These are phyloP conservation scores for Linum trigynum DNA, from an alignment of 345 rosid genomes.

Conservation along the genomic window DNA sequence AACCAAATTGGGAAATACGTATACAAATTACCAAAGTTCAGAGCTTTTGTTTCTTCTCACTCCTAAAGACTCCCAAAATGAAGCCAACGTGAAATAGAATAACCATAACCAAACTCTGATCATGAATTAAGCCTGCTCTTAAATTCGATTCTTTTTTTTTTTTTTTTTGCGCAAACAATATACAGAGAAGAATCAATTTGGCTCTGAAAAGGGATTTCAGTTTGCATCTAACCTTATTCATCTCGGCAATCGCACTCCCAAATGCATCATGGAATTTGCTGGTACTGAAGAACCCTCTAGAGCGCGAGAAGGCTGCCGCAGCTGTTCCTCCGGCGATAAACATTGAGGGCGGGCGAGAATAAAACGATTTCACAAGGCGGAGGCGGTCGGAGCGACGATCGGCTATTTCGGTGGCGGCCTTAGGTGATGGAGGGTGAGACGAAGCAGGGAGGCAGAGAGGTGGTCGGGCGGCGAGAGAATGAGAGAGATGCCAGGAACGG, in stretches of 20 bases:
- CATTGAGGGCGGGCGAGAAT: conserved; percentile 2
- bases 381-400: too few relatives aligned
- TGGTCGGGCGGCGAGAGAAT: too few relatives aligned
- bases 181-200: background rate
- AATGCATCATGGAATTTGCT: conserved; percentile 10
- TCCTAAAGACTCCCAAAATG: background rate
- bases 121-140: too few relatives aligned
- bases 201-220: background rate
- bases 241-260: conserved; percentile 11
- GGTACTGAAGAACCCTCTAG: conserved; percentile 16
- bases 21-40: background rate
- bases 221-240: conserved; percentile 14
- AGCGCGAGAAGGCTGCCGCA: conserved; percentile 3
- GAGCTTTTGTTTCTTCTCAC: background rate
- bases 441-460: too few relatives aligned
- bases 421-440: too few relatives aligned
- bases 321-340: conserved; percentile 16
- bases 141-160: background rate
- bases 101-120: background rate
- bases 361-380: background rate
- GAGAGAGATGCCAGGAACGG: too few relatives aligned
- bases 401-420: too few relatives aligned
- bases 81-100: background rate
- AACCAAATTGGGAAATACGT: background rate
- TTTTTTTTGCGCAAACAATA: background rate